Evolutionary conservation across 2,329 filamentous ascomycete genomes (phyloP), one percentile per base, ranked within the genome.

Genomic region (Penicillium sp.): DNA sequence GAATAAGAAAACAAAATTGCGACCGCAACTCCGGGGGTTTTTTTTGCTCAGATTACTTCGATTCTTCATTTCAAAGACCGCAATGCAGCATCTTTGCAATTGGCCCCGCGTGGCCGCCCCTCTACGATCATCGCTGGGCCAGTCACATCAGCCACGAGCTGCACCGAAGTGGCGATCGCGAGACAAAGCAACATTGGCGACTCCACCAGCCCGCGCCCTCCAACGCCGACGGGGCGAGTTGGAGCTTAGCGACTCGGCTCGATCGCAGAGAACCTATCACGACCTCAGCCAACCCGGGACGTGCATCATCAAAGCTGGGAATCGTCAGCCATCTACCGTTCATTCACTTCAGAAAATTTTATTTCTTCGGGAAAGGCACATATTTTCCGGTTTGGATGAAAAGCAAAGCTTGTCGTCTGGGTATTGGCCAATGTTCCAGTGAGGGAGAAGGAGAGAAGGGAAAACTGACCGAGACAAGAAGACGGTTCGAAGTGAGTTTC

Each of bases 121-220:
- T 41, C 13, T 13, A 36, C 9, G 25, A 28, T 26, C 13, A 6
- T 39, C 39, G 29, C 11, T 32, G 34, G 27, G n/a, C 57, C 57
- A 57, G 49, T 57, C 32, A 53, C 52, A 33, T 50, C 29, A 51
- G 53, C 38, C 11, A 18, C 35, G 25, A 32, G 32, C 26, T 5
- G 24, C 50, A 50, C 46, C 18, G 39, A 5, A n/a, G 11, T 45
- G 54, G 48, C 55, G 55, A 58, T 59, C 55, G 38, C 43, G 39
- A 44, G 36, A 38, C 29, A 32, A 4, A 32, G 29, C 25, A 33
- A 27, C 53, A 54, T 49, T 45, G 38, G 45, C 48, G 46, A 47
- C 45, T 47, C 9, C 36, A 11, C 9, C 36, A 11, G 29, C 7
- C 25, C 32, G 36, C 43, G 39, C 46, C 37, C 37, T 34, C 42